Evolutionary conservation across 2,329 filamentous ascomycete genomes (phyloP).

Genomic region (Gremmenia infestans): DNA sequence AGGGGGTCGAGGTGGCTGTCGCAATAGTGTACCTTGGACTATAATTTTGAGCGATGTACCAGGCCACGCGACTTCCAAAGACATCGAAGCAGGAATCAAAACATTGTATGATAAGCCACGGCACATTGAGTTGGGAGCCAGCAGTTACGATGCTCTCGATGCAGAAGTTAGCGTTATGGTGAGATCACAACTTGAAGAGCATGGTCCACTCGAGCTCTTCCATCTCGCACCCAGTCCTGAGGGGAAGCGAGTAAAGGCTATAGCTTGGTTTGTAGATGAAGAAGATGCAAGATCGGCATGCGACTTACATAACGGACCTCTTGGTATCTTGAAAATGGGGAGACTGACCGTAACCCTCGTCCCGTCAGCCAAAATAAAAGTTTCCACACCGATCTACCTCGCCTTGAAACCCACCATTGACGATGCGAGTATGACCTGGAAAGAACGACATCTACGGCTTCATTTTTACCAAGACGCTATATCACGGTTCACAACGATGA

Average conservation of each 20-base stretch:
- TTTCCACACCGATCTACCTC: constrained; percentile 6
- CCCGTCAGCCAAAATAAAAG: constrained; percentile 8
- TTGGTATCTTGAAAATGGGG: constrained; percentile 4
- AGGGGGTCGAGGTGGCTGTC: not conserved
- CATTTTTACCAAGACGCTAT: constrained; percentile 2
- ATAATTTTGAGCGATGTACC: constrained; percentile 22
- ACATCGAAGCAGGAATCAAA: constrained; percentile 16
- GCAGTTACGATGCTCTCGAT: constrained; percentile 13
- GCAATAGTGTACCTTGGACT: constrained; percentile 21
- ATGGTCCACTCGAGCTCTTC: constrained; percentile 13
- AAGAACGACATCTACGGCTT: not conserved
- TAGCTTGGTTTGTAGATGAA: constrained; percentile 10
- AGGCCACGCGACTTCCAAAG: constrained; percentile 7
- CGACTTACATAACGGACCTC: constrained; percentile 3
- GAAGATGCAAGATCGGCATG: constrained; percentile 9
- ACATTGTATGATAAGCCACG: constrained; percentile 12
- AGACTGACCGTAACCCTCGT: constrained; percentile 9
- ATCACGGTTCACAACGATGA: constrained; percentile 3
- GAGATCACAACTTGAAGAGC: constrained; percentile 9
- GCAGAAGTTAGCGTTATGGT: constrained; percentile 16
- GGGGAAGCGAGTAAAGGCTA: constrained; percentile 9
- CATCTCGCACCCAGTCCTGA: constrained; percentile 2
- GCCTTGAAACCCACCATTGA: constrained; percentile 6
- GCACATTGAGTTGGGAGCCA: constrained; percentile 12
- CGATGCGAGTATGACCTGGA: constrained; percentile 1